Evolutionary conservation across 306 rosid genomes (phyloP), one percentile per base, ranked within the genome.

Genomic region (Cicer pinnatifidum): DNA sequence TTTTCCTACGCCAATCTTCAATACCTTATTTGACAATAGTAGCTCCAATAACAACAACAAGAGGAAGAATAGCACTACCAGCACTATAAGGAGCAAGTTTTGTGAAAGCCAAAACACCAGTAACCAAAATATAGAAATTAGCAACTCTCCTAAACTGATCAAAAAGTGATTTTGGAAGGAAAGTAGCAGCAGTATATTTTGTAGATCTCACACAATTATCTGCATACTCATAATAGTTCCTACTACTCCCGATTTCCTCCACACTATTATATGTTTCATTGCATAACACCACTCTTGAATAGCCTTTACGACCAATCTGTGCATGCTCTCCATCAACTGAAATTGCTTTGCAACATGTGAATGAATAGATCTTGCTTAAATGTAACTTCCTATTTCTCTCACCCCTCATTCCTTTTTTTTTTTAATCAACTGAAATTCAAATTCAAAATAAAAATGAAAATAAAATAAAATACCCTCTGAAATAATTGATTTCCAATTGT

Each of bases 291-390:
- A 88, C 94, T 76, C 97, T 80, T 8, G 99, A 91, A 78, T 77
- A 94, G 10, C 99, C 99, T 8, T 85, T 86, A 8, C 90, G 84
- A 39, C 99, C 99, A 71, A 94, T 86, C 44, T 85, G 89, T 17
- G 91, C 84, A 78, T 89, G 87, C 35, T 91, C 97, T 28, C 78
- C 91, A 53, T 83, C 74, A 58, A 88, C 52, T n/a, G 95, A 81
- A 59, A 17, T 59, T 16, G 83, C 67, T 83, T 72, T 89, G 11
- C 96, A 90, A 47, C 99, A 91, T 5, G 85, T 78, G 54, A 94
- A 89, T 12, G 99, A 77, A 80, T 91, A 94, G 88, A 94, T 85
- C 86, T 94, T 94, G 91, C 99, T 91, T 16, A 94, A 61, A 77
- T 39, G 90, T 60, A 94, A 77, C 86, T 80, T 86, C 78, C 75